Evolutionary conservation across 345 rosid species (phyloP).

Genomic region (Brassica cretica): DNA sequence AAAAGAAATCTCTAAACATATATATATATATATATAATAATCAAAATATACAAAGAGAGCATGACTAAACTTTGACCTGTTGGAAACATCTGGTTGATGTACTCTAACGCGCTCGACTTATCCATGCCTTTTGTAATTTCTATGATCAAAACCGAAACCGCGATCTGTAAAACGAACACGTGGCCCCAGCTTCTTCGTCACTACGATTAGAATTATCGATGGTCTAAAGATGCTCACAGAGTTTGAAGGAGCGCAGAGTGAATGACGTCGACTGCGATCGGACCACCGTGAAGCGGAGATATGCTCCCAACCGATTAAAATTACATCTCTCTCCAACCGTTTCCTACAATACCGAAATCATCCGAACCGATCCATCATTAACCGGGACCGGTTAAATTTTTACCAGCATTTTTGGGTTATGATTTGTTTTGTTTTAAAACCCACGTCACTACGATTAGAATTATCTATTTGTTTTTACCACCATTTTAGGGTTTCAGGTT

Average conservation of each 20-base stretch:
- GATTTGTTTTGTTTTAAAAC: background rate
- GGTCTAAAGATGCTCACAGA: conserved; percentile 4
- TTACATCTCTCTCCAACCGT: conserved; percentile 9
- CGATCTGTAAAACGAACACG: conserved; percentile 23
- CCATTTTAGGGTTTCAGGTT: too few relatives aligned
- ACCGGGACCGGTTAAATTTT: conserved; percentile 16
- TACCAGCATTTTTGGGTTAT: background rate
- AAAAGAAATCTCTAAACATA: background rate
- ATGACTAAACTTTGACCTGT: conserved; percentile 49
- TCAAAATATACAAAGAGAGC: background rate
- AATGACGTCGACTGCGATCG: conserved; percentile 28
- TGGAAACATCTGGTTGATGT: conserved; percentile 99
- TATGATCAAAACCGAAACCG: conserved; percentile 22
- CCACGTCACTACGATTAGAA: too few relatives aligned
- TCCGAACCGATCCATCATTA: conserved; percentile 10
- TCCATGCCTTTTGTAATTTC: conserved; percentile 56
- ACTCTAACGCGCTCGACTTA: conserved; percentile 88
- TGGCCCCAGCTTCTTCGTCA: background rate
- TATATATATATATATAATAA: background rate
- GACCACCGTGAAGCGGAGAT: background rate
- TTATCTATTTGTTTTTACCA: too few relatives aligned
- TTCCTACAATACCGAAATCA: background rate
- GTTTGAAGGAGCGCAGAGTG: background rate
- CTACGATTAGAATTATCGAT: conserved; percentile 8
- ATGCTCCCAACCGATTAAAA: conserved; percentile 12